Conservation (phyloP, 202 grass and related monocot species). For the Hordeum pubiflorum region DNA sequence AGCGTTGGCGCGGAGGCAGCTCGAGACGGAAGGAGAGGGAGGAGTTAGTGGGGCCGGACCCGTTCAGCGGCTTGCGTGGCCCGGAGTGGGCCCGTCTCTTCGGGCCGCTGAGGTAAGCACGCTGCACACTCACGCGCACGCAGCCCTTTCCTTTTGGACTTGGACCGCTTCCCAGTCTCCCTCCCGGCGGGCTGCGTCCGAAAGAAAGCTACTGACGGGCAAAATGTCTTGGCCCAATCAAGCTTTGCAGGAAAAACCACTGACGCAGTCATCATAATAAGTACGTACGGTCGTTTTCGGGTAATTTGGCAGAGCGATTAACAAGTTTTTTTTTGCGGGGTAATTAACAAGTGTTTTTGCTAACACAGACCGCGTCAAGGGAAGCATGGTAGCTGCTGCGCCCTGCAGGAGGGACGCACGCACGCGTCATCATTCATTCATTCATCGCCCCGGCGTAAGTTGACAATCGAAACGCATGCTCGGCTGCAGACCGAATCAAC, state of each 20-base stretch:
- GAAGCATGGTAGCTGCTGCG: neutral
- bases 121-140: neutral
- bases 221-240: neutral
- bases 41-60: constrained; percentile 11
- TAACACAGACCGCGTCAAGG: neutral
- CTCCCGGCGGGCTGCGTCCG: neutral
- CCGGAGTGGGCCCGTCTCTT: neutral
- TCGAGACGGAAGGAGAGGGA: neutral
- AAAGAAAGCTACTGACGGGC: neutral
- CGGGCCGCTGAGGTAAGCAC: neutral
- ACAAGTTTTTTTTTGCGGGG: neutral
- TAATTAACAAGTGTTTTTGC: neutral
- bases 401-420: neutral
- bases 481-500: neutral
- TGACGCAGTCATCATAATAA: neutral
- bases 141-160: neutral
- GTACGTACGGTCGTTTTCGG: neutral
- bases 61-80: constrained; percentile 23
- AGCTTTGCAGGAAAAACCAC: neutral
- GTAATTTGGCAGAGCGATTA: neutral
- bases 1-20: neutral
- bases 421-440: neutral
- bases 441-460: neutral
- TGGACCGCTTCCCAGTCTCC: constrained; percentile 13
- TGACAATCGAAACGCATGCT: neutral